phyloP scores from a whole-genome alignment of 352 stramenopile genomes.

The Halophytophthora polymorphica region DNA sequence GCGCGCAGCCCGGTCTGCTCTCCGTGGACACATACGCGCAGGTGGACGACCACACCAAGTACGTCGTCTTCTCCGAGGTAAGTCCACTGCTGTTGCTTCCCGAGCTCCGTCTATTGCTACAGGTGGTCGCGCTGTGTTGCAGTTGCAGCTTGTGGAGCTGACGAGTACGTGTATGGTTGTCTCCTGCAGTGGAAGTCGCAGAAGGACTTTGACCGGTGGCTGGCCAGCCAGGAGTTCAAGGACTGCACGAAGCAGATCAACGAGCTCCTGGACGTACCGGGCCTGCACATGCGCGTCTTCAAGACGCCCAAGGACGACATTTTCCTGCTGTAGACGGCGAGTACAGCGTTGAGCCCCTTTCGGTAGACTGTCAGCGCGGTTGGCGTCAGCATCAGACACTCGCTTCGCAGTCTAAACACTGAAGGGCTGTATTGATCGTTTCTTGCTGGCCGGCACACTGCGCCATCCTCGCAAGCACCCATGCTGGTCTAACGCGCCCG shows the following conservation, averaged over 20 bases:
- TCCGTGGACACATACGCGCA: conserved; percentile 78
- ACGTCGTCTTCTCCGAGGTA: conserved; percentile 88
- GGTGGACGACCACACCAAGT: conserved; percentile 81
- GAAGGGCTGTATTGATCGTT: no score
- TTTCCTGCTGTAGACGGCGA: conserved; percentile 60
- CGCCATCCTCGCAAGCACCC: no score
- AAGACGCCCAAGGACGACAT: conserved; percentile 77
- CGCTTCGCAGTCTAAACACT: neutral
- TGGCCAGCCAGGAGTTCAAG: conserved; percentile 75
- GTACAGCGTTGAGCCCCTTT: neutral
- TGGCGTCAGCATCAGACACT: neutral
- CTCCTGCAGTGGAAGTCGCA: conserved; percentile 64
- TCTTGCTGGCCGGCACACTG: no score
- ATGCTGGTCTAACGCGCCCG: no score
- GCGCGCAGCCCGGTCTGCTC: conserved; percentile 67
- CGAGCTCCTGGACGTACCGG: conserved; percentile 78
- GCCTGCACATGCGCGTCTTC: conserved; percentile 81
- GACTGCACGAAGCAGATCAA: conserved; percentile 80
- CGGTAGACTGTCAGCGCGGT: neutral
- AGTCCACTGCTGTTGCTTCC: neutral
- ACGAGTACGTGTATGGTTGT: neutral
- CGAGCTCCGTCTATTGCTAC: neutral
- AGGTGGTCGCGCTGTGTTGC: neutral
- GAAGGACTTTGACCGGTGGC: conserved; percentile 78
- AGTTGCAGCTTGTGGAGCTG: neutral